phyloP scores from a whole-genome alignment of 73 alveolate genomes.

The Paramecium octaurelia region DNA sequence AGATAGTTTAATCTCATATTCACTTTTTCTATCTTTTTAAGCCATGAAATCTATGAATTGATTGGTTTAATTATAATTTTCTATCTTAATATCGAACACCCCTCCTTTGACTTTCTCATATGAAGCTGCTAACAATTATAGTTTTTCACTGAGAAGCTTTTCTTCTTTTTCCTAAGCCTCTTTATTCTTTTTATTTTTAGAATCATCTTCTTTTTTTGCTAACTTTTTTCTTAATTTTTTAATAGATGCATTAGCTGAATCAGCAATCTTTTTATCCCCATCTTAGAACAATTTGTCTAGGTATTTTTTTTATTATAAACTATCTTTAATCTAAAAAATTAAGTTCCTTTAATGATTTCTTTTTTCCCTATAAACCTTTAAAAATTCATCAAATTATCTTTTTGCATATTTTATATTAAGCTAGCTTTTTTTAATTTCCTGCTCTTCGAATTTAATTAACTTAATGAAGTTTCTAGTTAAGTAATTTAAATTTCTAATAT shows the following conservation, averaged over 20 bases:
- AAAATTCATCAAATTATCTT: background rate
- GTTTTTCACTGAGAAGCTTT: background rate
- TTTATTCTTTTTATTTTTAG: background rate
- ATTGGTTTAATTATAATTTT: background rate
- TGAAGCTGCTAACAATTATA: background rate
- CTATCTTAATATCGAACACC: background rate
- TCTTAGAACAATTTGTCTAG: background rate
- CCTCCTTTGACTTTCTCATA: background rate
- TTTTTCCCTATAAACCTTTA: background rate
- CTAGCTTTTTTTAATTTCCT: constrained; percentile 21
- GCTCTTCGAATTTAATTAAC: constrained; percentile 59
- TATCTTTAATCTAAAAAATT: background rate
- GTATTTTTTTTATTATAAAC: background rate
- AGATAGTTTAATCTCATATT: background rate
- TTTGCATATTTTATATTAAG: background rate
- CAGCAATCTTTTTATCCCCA: background rate
- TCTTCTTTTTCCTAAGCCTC: background rate
- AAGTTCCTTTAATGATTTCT: background rate
- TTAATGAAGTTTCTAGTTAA: constrained; percentile 64
- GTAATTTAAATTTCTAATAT: constrained; percentile 65
- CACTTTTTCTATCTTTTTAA: background rate
- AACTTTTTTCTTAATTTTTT: background rate
- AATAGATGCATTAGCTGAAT: background rate
- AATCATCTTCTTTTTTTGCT: background rate
- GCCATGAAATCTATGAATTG: constrained; percentile 8